Evolutionary conservation across 495 filamentous ascomycete species (phyloP).

Genomic region (Apiosordaria backusii): DNA sequence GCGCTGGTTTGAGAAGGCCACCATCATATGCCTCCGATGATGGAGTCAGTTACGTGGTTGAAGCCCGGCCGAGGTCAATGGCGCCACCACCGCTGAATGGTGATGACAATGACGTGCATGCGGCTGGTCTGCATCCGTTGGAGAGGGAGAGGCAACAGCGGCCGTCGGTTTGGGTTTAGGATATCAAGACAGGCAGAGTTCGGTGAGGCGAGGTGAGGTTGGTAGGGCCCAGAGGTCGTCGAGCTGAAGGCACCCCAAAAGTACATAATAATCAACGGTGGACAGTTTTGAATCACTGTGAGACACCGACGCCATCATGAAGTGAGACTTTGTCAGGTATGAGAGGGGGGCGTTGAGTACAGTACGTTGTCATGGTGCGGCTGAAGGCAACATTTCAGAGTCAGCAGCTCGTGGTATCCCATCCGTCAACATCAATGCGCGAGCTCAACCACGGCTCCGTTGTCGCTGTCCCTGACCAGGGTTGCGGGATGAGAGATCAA

Average conservation of each 20-base stretch:
- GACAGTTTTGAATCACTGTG: not conserved
- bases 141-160: conserved; percentile 31
- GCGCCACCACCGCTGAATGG: conserved; percentile 30
- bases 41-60: conserved; percentile 64
- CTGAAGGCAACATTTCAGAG: no score
- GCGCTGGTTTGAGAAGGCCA: conserved; percentile 44
- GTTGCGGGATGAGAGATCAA: not conserved
- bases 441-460: not conserved
- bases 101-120: not conserved
- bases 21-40: conserved; percentile 72
- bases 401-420: not conserved
- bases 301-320: not conserved
- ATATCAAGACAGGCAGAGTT: not conserved
- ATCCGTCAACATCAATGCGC: not conserved
- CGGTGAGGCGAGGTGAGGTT: not conserved
- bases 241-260: no score
- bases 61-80: conserved; percentile 55
- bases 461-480: no score
- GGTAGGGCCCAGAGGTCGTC: not conserved
- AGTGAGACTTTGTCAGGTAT: not conserved
- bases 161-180: conserved; percentile 21
- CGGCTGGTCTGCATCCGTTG: conserved; percentile 39
- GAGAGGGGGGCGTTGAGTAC: not conserved
- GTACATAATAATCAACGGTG: not conserved
- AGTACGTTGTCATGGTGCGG: no score